Evolutionary conservation across 2,329 filamentous ascomycete species (phyloP), one percentile per base, ranked within the genome.

Genomic region (Colletotrichum spaethianum): DNA sequence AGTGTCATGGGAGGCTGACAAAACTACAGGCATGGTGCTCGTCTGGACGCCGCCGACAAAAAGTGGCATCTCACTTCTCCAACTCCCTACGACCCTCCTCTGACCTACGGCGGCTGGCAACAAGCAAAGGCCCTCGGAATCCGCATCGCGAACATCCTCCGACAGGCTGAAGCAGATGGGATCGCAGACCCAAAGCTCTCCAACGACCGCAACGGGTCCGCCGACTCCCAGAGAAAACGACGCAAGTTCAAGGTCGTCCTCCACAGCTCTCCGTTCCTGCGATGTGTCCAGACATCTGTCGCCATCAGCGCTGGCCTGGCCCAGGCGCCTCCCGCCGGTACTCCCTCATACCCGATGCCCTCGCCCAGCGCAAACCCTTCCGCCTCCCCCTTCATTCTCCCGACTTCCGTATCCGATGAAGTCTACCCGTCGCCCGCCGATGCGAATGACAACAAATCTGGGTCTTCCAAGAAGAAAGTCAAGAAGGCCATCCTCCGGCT

Each of bases 11-110:
- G 18, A 57, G 1, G 55, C 70, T 73, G 55, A 73, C 62, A 11
- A n/a, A 44, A 55, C 60, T 62, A 11, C 62, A 73, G 96, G 83
- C 96, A 99, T 82, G 96, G 96, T 79, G 94, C 95, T 77, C 93
- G 96, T 76, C 92, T 99, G 70, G 96, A 99, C 82, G 94, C 94
- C 67, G 95, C 95, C 74, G 95, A 99, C 86, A 95, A 95, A 80
- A 91, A 94, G 81, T 99, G 96, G 96, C 94, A 98, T 82, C 88
- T 98, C 66, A 93, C 93, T 38, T 98, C 96, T 7, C 93, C 95
- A 1, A 95, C 94, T 7, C 96, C 96, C 2, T 99, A 98, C 86
- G 96, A 99, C 76, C 94, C 96, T 75, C 96, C 96, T 61, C 87
- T 99, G 70, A 98, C 95, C 3, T 98, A 98, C 80, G 94, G 94